Percentiles rank a stretch among this genome's conserved stretches.
Conservation (phyloP, 2,329 filamentous ascomycete genomes). For the Fusarium palustre region DNA sequence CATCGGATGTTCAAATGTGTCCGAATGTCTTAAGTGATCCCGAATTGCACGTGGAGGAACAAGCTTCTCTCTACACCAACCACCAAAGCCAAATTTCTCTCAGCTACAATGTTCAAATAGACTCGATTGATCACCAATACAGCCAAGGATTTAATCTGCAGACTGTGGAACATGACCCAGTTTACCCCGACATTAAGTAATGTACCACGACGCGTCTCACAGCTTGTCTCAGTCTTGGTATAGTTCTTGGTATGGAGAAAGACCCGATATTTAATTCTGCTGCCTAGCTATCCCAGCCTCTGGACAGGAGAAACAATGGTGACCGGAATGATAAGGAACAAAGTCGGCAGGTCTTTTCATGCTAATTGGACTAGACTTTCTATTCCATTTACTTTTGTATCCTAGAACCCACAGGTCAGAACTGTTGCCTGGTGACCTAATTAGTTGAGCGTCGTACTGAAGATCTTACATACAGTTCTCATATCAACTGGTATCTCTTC, state of each 20-base stretch:
- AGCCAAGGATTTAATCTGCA: not conserved
- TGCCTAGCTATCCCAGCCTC: slow-evolving; percentile 14
- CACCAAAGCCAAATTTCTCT: not conserved
- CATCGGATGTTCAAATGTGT: not conserved
- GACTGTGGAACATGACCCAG: slow-evolving; percentile 11
- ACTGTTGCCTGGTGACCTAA: too few species aligned
- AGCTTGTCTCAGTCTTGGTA: slow-evolving; percentile 1
- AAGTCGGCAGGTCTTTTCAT: accelerated
- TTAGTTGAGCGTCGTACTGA: not conserved
- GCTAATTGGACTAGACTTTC: not conserved
- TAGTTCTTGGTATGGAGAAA: slow-evolving; percentile 11
- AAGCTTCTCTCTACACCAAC: slow-evolving; percentile 4
- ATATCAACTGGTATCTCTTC: not conserved
- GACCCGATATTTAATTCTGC: slow-evolving; percentile 35
- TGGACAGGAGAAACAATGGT: not conserved
- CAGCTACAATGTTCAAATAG: not conserved
- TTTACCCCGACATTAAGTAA: slow-evolving; percentile 11
- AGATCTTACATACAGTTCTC: not conserved
- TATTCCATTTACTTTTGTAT: not conserved
- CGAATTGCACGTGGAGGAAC: not conserved
- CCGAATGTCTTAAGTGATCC: not conserved
- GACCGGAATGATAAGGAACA: accelerated
- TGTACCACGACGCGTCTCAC: not conserved
- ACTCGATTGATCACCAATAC: not conserved
- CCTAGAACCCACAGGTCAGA: too few species aligned